phyloP scores from a whole-genome alignment of 441 rosid species.

The Isatis lusitanica region DNA sequence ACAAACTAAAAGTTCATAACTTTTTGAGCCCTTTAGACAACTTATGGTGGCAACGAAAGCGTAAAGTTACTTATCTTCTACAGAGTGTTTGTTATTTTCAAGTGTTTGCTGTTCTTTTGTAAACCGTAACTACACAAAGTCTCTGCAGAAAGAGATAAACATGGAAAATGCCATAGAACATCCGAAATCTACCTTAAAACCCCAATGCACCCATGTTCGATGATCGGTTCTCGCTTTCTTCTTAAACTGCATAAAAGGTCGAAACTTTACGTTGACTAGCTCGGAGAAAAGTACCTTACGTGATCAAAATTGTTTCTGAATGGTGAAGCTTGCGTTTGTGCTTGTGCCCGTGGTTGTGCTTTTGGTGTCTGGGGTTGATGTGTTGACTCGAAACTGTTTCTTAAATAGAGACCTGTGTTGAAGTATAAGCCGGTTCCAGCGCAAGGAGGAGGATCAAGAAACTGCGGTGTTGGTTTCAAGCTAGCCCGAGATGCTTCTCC shows the following conservation, averaged over 20 bases:
- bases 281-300: conserved; percentile 36
- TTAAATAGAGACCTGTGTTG: conserved; percentile 26
- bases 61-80: conserved; percentile 28
- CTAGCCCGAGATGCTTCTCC: conserved; percentile 38
- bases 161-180: conserved; percentile 10
- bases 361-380: conserved; percentile 18
- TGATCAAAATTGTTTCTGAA: conserved; percentile 36
- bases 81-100: conserved; percentile 27
- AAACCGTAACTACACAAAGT: conserved; percentile 35
- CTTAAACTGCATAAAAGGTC: conserved; percentile 15
- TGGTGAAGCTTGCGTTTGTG: conserved; percentile 16
- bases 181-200: conserved; percentile 10
- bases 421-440: conserved; percentile 15
- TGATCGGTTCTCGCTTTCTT: conserved; percentile 17
- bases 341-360: conserved; percentile 2
- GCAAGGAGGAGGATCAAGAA: conserved; percentile 37
- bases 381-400: conserved; percentile 24
- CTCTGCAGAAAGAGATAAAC: conserved; percentile 28
- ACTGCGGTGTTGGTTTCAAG: conserved; percentile 39
- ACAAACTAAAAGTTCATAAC: not conserved
- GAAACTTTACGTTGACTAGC: conserved; percentile 25
- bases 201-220: conserved; percentile 19
- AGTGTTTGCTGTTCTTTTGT: conserved; percentile 21
- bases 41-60: conserved; percentile 25
- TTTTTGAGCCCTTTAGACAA: conserved; percentile 9